Evolutionary conservation across 192 early-diverging fungal genomes (phyloP).

Genomic region (Geranomyces michiganensis): DNA sequence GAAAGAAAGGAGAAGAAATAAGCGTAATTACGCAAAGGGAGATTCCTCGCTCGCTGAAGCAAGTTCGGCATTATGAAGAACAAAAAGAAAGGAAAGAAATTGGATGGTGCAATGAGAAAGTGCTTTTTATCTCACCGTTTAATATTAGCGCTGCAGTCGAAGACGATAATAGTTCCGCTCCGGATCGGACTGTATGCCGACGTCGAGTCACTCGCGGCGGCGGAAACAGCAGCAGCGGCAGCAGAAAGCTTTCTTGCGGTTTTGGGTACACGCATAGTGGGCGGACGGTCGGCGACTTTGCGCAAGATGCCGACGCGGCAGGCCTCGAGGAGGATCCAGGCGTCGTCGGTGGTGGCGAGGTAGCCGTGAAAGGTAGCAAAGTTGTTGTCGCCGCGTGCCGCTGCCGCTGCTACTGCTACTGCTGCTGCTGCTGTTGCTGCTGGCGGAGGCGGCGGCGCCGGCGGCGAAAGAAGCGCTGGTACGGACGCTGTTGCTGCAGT

Average conservation of each 20-base stretch:
- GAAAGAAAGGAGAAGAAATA: no score
- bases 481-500: no score
- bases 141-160: constrained; percentile 12
- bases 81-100: no score
- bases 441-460: no score
- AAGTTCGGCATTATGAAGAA: no score
- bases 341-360: constrained; percentile 14
- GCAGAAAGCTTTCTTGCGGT: neutral
- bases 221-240: neutral
- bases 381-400: neutral
- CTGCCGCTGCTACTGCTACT: no score
- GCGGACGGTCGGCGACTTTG: constrained; percentile 1
- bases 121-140: constrained; percentile 8
- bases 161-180: constrained; percentile 29
- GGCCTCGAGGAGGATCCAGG: constrained; percentile 20
- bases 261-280: neutral
- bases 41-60: no score
- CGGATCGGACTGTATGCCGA: neutral
- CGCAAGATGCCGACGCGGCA: constrained; percentile 17
- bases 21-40: no score
- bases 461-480: no score
- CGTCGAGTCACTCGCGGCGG: neutral
- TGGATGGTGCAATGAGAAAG: no score
- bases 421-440: no score
- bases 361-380: constrained; percentile 22